Percentiles rank a stretch among this genome's conserved stretches.
Evolutionary conservation across 23 red algal genomes (phyloP).

Genomic region (Gracilaria gracilis): DNA sequence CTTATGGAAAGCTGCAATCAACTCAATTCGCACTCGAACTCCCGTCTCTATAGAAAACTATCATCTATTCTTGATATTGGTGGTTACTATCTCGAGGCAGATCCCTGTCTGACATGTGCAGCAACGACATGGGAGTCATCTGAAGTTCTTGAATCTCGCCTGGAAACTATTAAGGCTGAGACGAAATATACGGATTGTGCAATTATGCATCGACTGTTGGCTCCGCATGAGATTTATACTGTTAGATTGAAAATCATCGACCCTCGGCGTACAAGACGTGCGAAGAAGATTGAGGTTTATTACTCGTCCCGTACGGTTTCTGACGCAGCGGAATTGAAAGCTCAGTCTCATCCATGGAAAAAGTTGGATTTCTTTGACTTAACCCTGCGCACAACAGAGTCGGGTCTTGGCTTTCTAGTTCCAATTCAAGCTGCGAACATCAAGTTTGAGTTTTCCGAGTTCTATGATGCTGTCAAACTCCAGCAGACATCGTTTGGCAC

Average conservation of each 20-base stretch:
- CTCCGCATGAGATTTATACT: constrained; percentile 50
- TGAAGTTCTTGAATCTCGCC: constrained; percentile 27
- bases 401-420: constrained; percentile 39
- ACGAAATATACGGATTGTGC: constrained; percentile 80
- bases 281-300: constrained; percentile 66
- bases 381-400: constrained; percentile 48
- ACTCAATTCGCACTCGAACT: constrained; percentile 70
- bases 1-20: constrained; percentile 53
- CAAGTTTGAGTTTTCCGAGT: constrained; percentile 67
- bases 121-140: constrained; percentile 59
- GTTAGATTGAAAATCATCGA: constrained; percentile 70
- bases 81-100: constrained; percentile 80
- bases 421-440: constrained; percentile 71
- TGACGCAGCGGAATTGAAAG: constrained; percentile 78
- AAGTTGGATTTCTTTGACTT: constrained; percentile 32
- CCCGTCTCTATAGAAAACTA: constrained; percentile 59
- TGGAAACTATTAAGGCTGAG: constrained; percentile 67
- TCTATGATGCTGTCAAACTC: constrained; percentile 44
- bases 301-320: constrained; percentile 61
- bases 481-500: not conserved
- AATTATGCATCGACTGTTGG: constrained; percentile 69
- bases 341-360: constrained; percentile 62
- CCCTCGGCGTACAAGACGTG: constrained; percentile 62
- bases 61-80: constrained; percentile 55
- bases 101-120: constrained; percentile 73